Conservation (phyloP, 768 basidiomycete genomes). For the Nevesoporus exiguus region DNA sequence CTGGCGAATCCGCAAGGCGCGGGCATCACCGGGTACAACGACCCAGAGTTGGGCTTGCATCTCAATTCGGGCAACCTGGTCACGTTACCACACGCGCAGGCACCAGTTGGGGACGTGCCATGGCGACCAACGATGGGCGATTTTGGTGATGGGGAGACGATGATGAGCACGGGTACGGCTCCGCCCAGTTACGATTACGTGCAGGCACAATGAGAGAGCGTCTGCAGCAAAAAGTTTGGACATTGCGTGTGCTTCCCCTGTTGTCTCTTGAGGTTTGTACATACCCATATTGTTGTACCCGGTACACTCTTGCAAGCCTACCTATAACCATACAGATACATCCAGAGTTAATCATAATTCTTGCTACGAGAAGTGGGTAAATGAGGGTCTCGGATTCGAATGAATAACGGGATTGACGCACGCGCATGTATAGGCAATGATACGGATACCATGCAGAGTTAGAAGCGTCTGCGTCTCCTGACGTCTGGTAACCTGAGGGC, state of each 20-base stretch:
- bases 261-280: neutral
- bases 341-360: neutral
- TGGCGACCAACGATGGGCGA: constrained; percentile 42
- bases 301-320: neutral
- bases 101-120: neutral
- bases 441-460: neutral
- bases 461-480: neutral
- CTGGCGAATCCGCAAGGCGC: constrained; percentile 14
- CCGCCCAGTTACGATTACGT: constrained; percentile 25
- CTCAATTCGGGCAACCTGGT: neutral
- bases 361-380: neutral
- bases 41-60: constrained; percentile 12
- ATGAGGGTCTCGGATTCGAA: neutral
- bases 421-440: neutral
- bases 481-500: constrained; percentile 1
- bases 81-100: neutral
- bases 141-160: constrained; percentile 31
- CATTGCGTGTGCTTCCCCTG: neutral
- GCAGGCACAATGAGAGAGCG: constrained; percentile 5
- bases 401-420: neutral
- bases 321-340: neutral
- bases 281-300: neutral
- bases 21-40: constrained; percentile 10
- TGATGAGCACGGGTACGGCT: constrained; percentile 20
- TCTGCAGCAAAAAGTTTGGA: neutral